Conservation (phyloP, 1,284 basidiomycete genomes). For the Puccinia novopanici region DNA sequence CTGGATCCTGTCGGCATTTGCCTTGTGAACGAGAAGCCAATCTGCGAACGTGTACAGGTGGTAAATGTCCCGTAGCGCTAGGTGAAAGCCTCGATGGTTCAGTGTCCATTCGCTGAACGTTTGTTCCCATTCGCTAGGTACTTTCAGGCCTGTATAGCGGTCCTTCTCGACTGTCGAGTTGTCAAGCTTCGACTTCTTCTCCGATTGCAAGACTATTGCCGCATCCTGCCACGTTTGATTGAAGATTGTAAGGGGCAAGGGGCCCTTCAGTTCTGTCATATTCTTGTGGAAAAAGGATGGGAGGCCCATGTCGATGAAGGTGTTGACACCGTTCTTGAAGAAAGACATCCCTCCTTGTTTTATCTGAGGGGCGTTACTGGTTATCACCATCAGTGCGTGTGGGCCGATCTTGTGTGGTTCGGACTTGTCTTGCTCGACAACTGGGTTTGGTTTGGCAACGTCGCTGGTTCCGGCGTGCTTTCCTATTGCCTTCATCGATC, state of each 20-base stretch:
- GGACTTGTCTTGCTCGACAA: too few species aligned
- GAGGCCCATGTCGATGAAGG: background rate
- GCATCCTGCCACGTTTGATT: background rate
- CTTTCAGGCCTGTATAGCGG: background rate
- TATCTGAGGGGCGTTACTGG: too few species aligned
- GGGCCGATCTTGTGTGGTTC: too few species aligned
- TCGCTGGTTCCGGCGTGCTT: too few species aligned
- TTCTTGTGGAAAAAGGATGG: background rate
- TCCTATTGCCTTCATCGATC: too few species aligned
- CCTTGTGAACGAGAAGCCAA: slow-evolving; percentile 6
- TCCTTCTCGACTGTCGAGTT: too few species aligned
- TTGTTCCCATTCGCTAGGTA: background rate
- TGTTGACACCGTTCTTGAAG: too few species aligned
- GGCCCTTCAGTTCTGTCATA: background rate
- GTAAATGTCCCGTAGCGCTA: background rate
- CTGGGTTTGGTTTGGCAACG: too few species aligned
- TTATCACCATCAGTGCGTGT: too few species aligned
- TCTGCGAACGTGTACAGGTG: background rate
- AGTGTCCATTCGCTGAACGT: background rate
- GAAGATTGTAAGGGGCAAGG: too few species aligned
- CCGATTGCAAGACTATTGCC: background rate
- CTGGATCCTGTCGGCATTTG: background rate
- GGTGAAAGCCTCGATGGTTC: background rate
- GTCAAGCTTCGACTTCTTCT: background rate
- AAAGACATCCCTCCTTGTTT: too few species aligned